phyloP scores from a whole-genome alignment of 2,329 filamentous ascomycete genomes.

The Botrytis medusae region DNA sequence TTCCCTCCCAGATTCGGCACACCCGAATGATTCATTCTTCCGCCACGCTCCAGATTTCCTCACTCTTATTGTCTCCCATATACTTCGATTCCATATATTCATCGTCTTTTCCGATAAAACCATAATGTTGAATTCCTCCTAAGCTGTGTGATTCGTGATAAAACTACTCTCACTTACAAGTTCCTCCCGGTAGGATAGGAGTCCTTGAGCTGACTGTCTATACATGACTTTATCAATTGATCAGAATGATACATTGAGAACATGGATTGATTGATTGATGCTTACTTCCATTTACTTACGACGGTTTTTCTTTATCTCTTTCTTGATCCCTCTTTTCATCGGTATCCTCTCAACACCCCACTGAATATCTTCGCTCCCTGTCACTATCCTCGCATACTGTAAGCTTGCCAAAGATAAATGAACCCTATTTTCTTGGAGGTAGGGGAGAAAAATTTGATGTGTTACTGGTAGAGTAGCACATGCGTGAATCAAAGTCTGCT shows the following conservation, averaged over 20 bases:
- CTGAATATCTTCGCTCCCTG: not conserved
- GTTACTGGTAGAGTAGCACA: not conserved
- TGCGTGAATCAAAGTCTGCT: not conserved
- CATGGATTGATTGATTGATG: not conserved
- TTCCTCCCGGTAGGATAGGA: not conserved
- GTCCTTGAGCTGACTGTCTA: not conserved
- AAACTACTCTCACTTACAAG: not conserved
- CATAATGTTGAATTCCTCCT: not conserved
- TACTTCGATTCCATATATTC: too few relatives aligned
- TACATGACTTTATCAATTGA: not conserved
- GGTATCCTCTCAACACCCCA: not conserved
- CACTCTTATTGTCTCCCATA: too few relatives aligned
- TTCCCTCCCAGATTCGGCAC: too few relatives aligned
- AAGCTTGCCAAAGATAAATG: not conserved
- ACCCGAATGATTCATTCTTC: not conserved
- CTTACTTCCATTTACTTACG: not conserved
- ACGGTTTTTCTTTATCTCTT: not conserved
- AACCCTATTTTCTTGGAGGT: not conserved
- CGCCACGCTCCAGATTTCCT: not conserved
- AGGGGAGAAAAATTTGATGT: fast-evolving
- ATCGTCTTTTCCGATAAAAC: too few relatives aligned
- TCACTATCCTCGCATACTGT: not conserved
- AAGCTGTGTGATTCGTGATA: not conserved
- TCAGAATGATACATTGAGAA: not conserved
- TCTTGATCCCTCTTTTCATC: not conserved